Conservation (phyloP, 176 grass and related monocot species). For the Pontederia paniculata region DNA sequence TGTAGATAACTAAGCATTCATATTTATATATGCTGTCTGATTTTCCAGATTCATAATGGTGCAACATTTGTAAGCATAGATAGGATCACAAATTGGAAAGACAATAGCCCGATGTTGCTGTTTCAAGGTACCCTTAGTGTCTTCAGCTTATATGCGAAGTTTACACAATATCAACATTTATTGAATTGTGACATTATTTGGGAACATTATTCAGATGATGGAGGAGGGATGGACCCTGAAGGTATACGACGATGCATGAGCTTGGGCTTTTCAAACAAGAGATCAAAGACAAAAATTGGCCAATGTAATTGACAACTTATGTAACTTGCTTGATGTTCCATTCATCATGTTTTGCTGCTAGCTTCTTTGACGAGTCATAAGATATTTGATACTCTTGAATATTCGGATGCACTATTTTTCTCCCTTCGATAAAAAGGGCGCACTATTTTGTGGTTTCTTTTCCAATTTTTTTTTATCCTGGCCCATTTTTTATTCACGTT, state of each 20-base stretch:
- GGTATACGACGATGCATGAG: slow-evolving; percentile 87
- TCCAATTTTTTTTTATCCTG: too few relatives aligned
- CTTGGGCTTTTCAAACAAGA: slow-evolving; percentile 91
- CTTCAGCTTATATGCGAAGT: slow-evolving; percentile 1
- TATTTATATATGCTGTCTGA: slow-evolving; percentile 7
- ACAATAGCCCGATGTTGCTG: slow-evolving; percentile 68
- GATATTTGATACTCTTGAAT: too few relatives aligned
- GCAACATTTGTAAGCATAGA: slow-evolving; percentile 88
- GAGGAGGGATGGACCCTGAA: slow-evolving; percentile 93
- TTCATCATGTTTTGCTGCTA: too few relatives aligned
- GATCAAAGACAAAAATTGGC: slow-evolving; percentile 86
- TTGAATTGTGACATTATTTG: too few relatives aligned
- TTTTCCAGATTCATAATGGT: slow-evolving; percentile 62
- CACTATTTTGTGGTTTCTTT: too few relatives aligned
- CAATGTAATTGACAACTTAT: slow-evolving; percentile 46
- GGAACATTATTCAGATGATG: slow-evolving; percentile 61
- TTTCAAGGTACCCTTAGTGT: slow-evolving; percentile 63
- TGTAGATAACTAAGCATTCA: not conserved
- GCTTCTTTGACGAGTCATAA: too few relatives aligned
- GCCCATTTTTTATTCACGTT: too few relatives aligned
- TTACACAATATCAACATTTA: not conserved
- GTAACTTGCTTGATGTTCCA: too few relatives aligned
- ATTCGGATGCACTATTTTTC: too few relatives aligned
- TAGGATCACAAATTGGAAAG: slow-evolving; percentile 65
- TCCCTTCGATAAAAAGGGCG: too few relatives aligned